A percentile compares a stretch with the other conserved stretches of the same genome.
Conservation (phyloP, 2,329 filamentous ascomycete genomes). For the Ramularia collo-cygni region DNA sequence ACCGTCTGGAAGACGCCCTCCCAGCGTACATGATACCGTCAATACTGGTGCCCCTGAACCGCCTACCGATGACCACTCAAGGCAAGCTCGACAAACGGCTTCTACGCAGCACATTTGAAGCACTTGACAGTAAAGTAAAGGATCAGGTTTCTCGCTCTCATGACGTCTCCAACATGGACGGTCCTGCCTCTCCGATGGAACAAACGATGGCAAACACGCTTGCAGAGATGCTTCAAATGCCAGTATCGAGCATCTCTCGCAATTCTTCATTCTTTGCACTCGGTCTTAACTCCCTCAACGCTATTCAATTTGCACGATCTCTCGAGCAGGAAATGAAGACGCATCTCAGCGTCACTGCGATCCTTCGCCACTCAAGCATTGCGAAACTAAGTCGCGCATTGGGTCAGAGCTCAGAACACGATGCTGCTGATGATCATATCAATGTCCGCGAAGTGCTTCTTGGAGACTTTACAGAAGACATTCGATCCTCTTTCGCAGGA, state of each 20-base stretch:
- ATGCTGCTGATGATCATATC: slow-evolving; percentile 2
- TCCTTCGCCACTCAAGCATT: slow-evolving; percentile 62
- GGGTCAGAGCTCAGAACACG: background rate
- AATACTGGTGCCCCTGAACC: slow-evolving; percentile 61
- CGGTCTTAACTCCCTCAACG: slow-evolving; percentile 57
- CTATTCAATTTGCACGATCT: slow-evolving; percentile 59
- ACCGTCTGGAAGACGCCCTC: slow-evolving; percentile 49
- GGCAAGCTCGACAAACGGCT: slow-evolving; percentile 63
- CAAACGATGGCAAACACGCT: slow-evolving; percentile 49
- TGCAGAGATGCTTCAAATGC: slow-evolving; percentile 42
- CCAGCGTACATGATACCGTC: slow-evolving; percentile 75
- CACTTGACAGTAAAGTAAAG: slow-evolving; percentile 43
- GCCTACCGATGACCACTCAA: slow-evolving; percentile 64
- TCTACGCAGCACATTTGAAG: slow-evolving; percentile 45
- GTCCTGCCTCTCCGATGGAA: slow-evolving; percentile 52
- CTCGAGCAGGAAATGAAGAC: slow-evolving; percentile 46
- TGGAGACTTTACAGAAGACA: slow-evolving; percentile 5
- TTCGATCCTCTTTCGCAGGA: slow-evolving; percentile 4
- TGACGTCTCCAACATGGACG: slow-evolving; percentile 30
- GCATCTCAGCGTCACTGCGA: slow-evolving; percentile 58
- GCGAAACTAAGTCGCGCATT: slow-evolving; percentile 43
- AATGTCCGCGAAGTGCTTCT: slow-evolving; percentile 4
- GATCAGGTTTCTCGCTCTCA: slow-evolving; percentile 31
- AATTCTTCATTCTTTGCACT: slow-evolving; percentile 70
- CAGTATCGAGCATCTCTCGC: slow-evolving; percentile 45